A percentile compares a stretch with the other conserved stretches of the same genome.
phyloP scores from a whole-genome alignment of 2,329 filamentous ascomycete genomes.

The Colletotrichum sansevieriae region DNA sequence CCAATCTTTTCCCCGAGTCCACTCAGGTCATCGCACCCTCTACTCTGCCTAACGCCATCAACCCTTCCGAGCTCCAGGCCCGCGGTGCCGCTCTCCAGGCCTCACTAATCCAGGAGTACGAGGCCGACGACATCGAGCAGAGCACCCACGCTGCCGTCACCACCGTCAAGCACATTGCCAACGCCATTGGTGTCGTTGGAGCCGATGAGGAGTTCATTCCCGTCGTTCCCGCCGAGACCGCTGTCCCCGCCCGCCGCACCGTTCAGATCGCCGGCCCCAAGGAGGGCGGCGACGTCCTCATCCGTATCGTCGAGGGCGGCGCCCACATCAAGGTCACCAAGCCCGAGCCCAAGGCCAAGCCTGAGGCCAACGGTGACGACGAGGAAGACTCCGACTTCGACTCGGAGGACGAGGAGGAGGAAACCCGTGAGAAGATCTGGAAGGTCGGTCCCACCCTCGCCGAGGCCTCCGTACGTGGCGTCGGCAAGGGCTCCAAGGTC shows the following conservation, averaged over 20 bases:
- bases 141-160: slow-evolving; percentile 96
- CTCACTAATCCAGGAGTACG: slow-evolving; percentile 93
- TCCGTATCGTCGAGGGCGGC: slow-evolving; percentile 89
- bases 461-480: slow-evolving; percentile 84
- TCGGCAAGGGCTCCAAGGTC: slow-evolving; percentile 91
- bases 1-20: slow-evolving; percentile 82
- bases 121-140: slow-evolving; percentile 93
- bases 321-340: slow-evolving; percentile 95
- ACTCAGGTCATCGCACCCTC: slow-evolving; percentile 87
- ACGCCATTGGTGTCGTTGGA: slow-evolving; percentile 87
- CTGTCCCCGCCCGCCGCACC: slow-evolving; percentile 88
- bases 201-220: slow-evolving; percentile 80
- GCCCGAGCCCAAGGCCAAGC: slow-evolving; percentile 82
- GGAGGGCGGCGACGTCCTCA: slow-evolving; percentile 86
- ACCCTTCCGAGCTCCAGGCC: slow-evolving; percentile 90
- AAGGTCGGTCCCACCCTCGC: slow-evolving; percentile 86
- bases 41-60: slow-evolving; percentile 82
- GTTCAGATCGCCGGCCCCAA: slow-evolving; percentile 82
- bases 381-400: slow-evolving; percentile 76
- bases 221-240: slow-evolving; percentile 87
- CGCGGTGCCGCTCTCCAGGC: slow-evolving; percentile 96
- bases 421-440: slow-evolving; percentile 91
- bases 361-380: slow-evolving; percentile 72
- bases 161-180: slow-evolving; percentile 88
- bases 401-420: slow-evolving; percentile 82